phyloP scores from a whole-genome alignment of 192 early-diverging fungal genomes.

The Coemansia sp. region DNA sequence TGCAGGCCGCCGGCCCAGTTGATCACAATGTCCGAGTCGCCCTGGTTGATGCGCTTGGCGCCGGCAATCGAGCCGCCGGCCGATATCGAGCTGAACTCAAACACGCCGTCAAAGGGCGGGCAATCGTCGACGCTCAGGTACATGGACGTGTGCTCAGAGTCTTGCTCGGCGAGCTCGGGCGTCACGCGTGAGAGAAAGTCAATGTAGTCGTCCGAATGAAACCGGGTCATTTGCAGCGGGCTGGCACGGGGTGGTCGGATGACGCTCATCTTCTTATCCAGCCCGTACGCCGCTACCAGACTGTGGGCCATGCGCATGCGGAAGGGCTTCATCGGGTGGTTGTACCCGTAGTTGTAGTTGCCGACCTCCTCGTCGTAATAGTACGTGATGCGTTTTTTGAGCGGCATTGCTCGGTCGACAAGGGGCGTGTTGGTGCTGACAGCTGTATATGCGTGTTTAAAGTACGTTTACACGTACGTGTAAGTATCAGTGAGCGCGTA shows the following conservation, averaged over 20 bases:
- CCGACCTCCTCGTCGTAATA: constrained; percentile 62
- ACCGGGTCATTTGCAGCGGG: constrained; percentile 85
- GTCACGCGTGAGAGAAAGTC: constrained; percentile 83
- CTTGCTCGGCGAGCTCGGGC: constrained; percentile 66
- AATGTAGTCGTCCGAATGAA: constrained; percentile 93
- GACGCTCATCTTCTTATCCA: constrained; percentile 90
- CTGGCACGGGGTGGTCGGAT: constrained; percentile 78
- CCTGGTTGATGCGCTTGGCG: constrained; percentile 79
- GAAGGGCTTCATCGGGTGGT: constrained; percentile 98
- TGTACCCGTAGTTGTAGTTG: constrained; percentile 86
- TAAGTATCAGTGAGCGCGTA: no score
- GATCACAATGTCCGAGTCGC: constrained; percentile 87
- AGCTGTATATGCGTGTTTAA: no score
- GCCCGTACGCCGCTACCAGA: constrained; percentile 88
- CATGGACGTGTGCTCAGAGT: constrained; percentile 55
- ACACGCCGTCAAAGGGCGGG: constrained; percentile 95
- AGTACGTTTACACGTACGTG: no score
- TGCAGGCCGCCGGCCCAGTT: constrained; percentile 98
- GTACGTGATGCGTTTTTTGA: constrained; percentile 47
- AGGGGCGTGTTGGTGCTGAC: no score
- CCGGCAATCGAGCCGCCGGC: constrained; percentile 94
- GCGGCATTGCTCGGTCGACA: no score
- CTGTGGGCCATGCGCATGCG: constrained; percentile 95
- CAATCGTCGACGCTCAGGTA: constrained; percentile 93
- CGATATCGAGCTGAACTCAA: constrained; percentile 89